Conservation (phyloP, 2,329 filamentous ascomycete genomes). For the Fusarium redolens region DNA sequence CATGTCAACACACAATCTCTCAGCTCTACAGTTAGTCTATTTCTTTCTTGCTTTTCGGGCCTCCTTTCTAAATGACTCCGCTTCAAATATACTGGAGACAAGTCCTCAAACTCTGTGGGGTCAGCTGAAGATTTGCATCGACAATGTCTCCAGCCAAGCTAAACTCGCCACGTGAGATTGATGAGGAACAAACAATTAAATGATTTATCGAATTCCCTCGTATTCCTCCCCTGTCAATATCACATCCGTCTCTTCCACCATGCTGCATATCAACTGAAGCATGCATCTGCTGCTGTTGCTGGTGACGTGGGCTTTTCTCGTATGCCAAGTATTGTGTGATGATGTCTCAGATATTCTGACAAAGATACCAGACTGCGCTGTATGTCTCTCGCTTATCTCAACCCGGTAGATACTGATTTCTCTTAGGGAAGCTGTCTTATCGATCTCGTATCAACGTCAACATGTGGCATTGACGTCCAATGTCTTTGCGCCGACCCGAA, state of each 20-base stretch:
- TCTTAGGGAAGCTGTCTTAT: not conserved
- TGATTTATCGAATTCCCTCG: not conserved
- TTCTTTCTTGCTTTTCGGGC: not conserved
- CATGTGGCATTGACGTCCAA: conserved; percentile 2
- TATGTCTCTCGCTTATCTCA: not conserved
- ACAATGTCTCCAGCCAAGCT: not conserved
- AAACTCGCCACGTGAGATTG: not conserved
- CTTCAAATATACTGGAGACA: not conserved
- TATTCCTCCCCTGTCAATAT: not conserved
- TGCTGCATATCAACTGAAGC: not conserved
- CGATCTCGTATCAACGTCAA: not conserved
- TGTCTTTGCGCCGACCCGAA: conserved; percentile 12
- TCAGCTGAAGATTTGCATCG: not conserved
- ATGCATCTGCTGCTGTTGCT: conserved; percentile 13
- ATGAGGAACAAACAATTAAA: not conserved
- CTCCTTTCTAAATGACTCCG: not conserved
- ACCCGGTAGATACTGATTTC: fast-evolving
- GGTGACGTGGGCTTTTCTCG: conserved; percentile 10
- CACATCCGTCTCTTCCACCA: not conserved
- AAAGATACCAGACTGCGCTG: conserved; percentile 12
- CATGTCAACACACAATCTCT: fast-evolving
- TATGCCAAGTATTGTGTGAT: not conserved
- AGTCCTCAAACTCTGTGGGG: not conserved
- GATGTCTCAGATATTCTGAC: not conserved
- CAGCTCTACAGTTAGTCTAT: fast-evolving